Evolutionary conservation across 2,329 filamentous ascomycete genomes (phyloP), one percentile per base, ranked within the genome.

Genomic region (Beauveria caledonica): DNA sequence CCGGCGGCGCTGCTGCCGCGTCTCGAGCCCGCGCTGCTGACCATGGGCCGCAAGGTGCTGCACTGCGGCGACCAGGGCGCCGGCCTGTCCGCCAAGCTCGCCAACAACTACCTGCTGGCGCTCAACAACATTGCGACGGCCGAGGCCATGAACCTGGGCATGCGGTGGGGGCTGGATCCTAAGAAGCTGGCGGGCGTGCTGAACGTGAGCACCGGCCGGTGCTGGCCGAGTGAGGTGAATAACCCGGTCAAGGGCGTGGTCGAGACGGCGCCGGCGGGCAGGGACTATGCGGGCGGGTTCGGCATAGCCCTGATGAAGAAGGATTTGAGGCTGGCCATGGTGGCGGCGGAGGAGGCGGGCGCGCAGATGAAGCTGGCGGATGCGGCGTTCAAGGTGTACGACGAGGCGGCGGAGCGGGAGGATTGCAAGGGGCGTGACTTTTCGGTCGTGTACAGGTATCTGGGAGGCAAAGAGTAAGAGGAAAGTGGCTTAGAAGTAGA

Each of bases 201-300:
- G 77, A 97, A 97, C 71, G 88, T 89, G 3, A 94, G 90, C 67
- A 97, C 93, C 0, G 94, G 94, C n/a, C 85, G 82, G 65, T 97
- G 92, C 80, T 99, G 94, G 94, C 92, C 93, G 1, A 94, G 88
- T 68, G 92, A 97, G 75, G 79, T 96, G 63, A 99, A 99, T 76
- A 97, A 97, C 71, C 94, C 94, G 0, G 92, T 97, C 3, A 86
- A 86, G 11, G 92, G 92, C 15, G 92, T 97, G 0, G 81, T 93
- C 23, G 85, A 87, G 63, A 84, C 81, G 0, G 84, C 90, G 2
- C 92, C 93, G 0, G 88, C 92, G 0, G 83, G 80, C 59, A 80
- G 88, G 60, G 92, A 88, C 58, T 99, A 92, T 68, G 74, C 77
- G 19, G 90, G 90, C 50, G 90, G 90, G 0, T 94, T 93, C 65